Evolutionary conservation across 345 rosid species (phyloP), one percentile per base, ranked within the genome.

Genomic region (Gossypium bickii): DNA sequence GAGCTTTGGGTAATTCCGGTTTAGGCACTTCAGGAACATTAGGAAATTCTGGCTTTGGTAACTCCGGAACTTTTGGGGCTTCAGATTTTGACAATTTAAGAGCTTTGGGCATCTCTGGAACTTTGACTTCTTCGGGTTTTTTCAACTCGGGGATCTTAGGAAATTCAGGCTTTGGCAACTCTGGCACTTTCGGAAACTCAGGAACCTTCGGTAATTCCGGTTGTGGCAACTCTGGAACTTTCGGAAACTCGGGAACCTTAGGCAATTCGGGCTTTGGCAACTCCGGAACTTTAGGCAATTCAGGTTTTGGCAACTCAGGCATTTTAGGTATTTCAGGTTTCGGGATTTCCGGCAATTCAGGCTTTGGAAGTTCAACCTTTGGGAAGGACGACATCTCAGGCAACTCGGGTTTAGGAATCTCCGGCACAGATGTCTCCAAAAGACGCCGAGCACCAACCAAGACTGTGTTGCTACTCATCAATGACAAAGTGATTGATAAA

Each of bases 321-420:
- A 77, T 13, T 73, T 77, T 62, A 24, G 82, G 84, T 70, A 80
- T 78, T 34, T 18, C 73, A 2, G 56, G 78, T 22, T 80, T 78
- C 0, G 41, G 61, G 5, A 76, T 0, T 6, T 83, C 79, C 0
- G 86, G 83, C 25, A 80, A 0, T 47, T 84, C 78, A 1, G 58
- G 81, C 57, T 79, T 44, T 53, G 84, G 82, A 0, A 74, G 18
- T 51, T 81, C 81, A 2, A 70, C 59, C n/a, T 79, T 73, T 0
- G n/a, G 81, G 18, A 80, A 4, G 4, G 74, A 69, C 0, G 79
- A 75, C 1, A 75, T 27, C 0, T 17, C 41, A 0, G 41, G 38
- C 41, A 67, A 12, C 17, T 76, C 72, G 0, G 76, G 69, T 49
- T 62, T 77, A 0, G 82, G 86, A 3, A 76, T 71, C 43, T 56